phyloP scores from a whole-genome alignment of 1,139 yeast species.

The Geotrichum candidum region DNA sequence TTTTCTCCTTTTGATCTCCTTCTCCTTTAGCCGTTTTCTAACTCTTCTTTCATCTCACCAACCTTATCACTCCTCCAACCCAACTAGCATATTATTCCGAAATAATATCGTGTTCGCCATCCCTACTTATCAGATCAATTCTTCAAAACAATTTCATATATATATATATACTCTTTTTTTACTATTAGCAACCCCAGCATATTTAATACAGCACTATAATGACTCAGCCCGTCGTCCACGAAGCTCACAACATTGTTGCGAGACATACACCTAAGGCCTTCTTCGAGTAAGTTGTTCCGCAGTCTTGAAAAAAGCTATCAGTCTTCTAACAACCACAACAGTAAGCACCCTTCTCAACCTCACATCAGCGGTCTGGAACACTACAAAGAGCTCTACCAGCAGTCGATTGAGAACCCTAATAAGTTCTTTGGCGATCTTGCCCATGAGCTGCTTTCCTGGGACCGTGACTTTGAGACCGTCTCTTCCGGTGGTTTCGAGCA shows the following conservation, averaged over 20 bases:
- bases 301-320: constrained; percentile 55
- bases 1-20: background rate
- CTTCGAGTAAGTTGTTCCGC: constrained; percentile 43
- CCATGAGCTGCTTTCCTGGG: constrained; percentile 75
- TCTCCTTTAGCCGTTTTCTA: background rate
- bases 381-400: constrained; percentile 64
- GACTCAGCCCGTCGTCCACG: constrained; percentile 49
- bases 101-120: background rate
- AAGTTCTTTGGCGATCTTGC: constrained; percentile 82
- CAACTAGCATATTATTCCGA: background rate
- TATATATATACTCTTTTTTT: background rate
- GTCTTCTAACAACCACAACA: constrained; percentile 34
- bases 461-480: constrained; percentile 70
- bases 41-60: background rate
- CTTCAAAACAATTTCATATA: background rate
- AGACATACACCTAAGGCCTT: constrained; percentile 71
- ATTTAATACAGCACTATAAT: background rate
- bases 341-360: constrained; percentile 36
- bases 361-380: constrained; percentile 50
- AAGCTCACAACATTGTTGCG: constrained; percentile 62
- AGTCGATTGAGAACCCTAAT: constrained; percentile 78
- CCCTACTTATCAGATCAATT: background rate
- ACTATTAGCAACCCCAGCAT: background rate
- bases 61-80: background rate
- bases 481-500: constrained; percentile 58